Evolutionary conservation across 2,329 filamentous ascomycete species (phyloP).

Genomic region (Fusarium fracticaudum): DNA sequence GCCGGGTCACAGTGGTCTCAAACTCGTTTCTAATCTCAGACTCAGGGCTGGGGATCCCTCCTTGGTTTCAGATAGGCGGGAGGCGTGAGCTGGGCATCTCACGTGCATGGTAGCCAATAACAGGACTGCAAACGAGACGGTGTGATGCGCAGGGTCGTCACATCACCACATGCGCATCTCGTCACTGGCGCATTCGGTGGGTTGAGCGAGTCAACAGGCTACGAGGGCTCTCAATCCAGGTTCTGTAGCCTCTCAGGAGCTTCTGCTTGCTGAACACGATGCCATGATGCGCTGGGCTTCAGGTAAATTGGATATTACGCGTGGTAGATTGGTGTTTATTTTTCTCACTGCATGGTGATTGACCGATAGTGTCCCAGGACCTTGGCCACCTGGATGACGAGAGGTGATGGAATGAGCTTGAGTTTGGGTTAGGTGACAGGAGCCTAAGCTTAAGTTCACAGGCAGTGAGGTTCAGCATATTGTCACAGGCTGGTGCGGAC

Average conservation of each 20-base stretch:
- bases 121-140: conserved; percentile 27
- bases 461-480: background rate
- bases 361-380: conserved; percentile 16
- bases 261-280: conserved; percentile 13
- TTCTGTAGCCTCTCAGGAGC: conserved; percentile 9
- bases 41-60: conserved; percentile 30
- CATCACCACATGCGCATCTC: conserved; percentile 43
- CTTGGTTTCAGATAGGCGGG: conserved; percentile 42
- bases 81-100: conserved; percentile 24
- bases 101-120: conserved; percentile 36
- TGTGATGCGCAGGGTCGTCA: conserved; percentile 44
- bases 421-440: conserved; percentile 10
- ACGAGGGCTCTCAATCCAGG: conserved; percentile 14
- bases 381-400: conserved; percentile 18
- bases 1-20: conserved; percentile 39
- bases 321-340: conserved; percentile 15
- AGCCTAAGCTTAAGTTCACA: conserved; percentile 15
- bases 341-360: conserved; percentile 19
- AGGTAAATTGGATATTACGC: conserved; percentile 9
- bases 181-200: conserved; percentile 41
- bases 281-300: conserved; percentile 17
- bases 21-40: conserved; percentile 41
- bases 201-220: conserved; percentile 25
- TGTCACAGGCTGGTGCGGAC: background rate
- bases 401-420: conserved; percentile 8